Base-by-base conservation (phyloP, 2,329 filamentous ascomycete species). In the Rhexocercosporidium sp. region DNA sequence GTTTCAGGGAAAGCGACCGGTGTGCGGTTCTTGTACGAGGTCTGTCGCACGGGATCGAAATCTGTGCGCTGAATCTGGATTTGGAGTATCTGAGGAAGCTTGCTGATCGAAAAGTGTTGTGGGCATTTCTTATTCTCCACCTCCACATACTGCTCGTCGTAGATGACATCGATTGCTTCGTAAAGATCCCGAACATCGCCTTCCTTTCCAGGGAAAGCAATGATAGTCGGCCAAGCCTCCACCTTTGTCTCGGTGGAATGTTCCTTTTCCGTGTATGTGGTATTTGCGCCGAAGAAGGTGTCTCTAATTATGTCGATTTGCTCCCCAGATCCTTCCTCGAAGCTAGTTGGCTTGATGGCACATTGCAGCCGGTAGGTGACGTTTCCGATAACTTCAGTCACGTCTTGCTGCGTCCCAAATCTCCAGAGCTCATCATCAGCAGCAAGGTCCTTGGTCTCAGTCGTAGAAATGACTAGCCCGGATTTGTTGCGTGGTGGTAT, bases 331-430 rank as follows among this genome's bases (percentile, higher is more conserved):
- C 84, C 80, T 66, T 81, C 78, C 67, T 92, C 88, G 39, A 86
- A 82, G 3, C 85, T 86, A n/a, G 85, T 85, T 6, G 93, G 87
- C 66, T 86, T 89, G 75, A 98, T 94, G 2, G 95, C 94, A 62
- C 92, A 94, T 75, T 96, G 92, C n/a, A 97, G 83, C 60, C 96
- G 91, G 75, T 95, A 94, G 66, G 97, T 88, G 29, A 97, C 92
- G 74, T 95, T 96, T 66, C 93, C 93, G 81, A 97, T 94, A 54
- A 97, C 95, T 79, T 99, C 96, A 14, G 94, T 94, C 4, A 97
- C 95, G 79, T 99, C 96, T 80, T 99, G 94, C 76, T 99, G 96
- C 39, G 76, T 72, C 25, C 77, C 77, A 73, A 78, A 78, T 61
- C 69, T 75, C 73, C 76, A 77, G 46, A 77, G 61, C 46, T 78